Evolutionary conservation across 2,329 filamentous ascomycete genomes (phyloP).

Genomic region (Epichloe bromicola): DNA sequence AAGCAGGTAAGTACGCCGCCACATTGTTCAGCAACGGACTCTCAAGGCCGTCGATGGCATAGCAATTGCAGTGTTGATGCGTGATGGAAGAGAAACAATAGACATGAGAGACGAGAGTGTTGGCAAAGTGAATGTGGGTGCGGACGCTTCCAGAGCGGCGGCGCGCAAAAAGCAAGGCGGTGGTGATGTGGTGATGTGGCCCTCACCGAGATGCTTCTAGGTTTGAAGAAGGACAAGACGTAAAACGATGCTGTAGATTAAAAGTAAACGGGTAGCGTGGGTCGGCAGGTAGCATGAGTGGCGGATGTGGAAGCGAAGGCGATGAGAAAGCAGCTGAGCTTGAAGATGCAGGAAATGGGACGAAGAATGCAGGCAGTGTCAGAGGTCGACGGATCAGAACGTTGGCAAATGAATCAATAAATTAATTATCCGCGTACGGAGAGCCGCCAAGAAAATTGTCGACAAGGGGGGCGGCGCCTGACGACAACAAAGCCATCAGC

Average conservation of each 20-base stretch:
- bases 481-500: background rate
- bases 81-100: background rate
- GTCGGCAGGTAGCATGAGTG: background rate
- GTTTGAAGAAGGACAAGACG: background rate
- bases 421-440: background rate
- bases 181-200: background rate
- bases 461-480: background rate
- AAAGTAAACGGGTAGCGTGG: background rate
- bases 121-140: slow-evolving; percentile 1
- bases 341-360: background rate
- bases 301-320: background rate
- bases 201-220: background rate
- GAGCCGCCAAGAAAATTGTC: slow-evolving; percentile 1
- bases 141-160: slow-evolving; percentile 5
- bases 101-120: slow-evolving; percentile 10
- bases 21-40: slow-evolving; percentile 44
- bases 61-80: slow-evolving; percentile 16
- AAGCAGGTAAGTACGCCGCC: slow-evolving; percentile 78
- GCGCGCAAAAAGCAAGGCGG: slow-evolving; percentile 3
- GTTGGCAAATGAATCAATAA: background rate
- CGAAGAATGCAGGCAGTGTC: background rate
- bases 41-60: slow-evolving; percentile 8
- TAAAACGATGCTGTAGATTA: background rate
- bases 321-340: background rate
- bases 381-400: background rate